Percentiles rank a stretch among this genome's conserved stretches.
Evolutionary conservation across 202 grass and related monocot genomes (phyloP).

Genomic region (Sporobolus alterniflorus): DNA sequence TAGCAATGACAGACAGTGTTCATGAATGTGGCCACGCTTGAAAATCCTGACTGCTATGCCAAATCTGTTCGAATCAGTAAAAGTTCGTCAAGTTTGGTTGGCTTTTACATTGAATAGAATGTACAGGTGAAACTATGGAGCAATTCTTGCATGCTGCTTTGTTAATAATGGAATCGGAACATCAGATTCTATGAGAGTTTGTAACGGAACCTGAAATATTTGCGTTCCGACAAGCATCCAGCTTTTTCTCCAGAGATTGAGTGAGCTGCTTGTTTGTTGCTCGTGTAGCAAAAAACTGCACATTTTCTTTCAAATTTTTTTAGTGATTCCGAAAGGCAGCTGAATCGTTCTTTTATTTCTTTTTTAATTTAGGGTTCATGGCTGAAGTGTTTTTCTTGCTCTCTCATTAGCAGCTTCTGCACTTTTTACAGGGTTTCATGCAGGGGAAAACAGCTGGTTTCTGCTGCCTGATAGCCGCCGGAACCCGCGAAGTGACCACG

Average conservation of each 20-base stretch:
- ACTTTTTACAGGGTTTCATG: slow-evolving; percentile 42
- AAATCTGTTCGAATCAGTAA: slow-evolving; percentile 14
- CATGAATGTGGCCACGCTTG: slow-evolving; percentile 13
- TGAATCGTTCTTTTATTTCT: not conserved
- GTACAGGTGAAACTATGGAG: not conserved
- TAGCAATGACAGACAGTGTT: slow-evolving; percentile 30
- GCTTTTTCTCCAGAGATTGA: not conserved
- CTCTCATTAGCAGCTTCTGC: not conserved
- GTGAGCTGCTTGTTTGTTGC: slow-evolving; percentile 6
- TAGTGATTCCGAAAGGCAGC: not conserved
- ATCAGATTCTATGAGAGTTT: slow-evolving; percentile 14
- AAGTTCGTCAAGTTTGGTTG: not conserved
- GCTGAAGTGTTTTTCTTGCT: not conserved
- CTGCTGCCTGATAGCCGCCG: not conserved
- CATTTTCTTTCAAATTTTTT: slow-evolving; percentile 9
- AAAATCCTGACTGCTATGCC: not conserved
- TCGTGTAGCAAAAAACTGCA: not conserved
- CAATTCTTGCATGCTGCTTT: not conserved
- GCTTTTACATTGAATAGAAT: not conserved
- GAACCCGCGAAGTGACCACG: slow-evolving; percentile 15
- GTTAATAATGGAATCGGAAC: not conserved
- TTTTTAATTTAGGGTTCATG: not conserved
- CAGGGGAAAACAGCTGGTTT: slow-evolving; percentile 21
- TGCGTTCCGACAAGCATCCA: not conserved
- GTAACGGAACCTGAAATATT: not conserved